Base-by-base conservation (phyloP, 2,329 filamentous ascomycete species). In the Phaeosphaeriaceae sp. region DNA sequence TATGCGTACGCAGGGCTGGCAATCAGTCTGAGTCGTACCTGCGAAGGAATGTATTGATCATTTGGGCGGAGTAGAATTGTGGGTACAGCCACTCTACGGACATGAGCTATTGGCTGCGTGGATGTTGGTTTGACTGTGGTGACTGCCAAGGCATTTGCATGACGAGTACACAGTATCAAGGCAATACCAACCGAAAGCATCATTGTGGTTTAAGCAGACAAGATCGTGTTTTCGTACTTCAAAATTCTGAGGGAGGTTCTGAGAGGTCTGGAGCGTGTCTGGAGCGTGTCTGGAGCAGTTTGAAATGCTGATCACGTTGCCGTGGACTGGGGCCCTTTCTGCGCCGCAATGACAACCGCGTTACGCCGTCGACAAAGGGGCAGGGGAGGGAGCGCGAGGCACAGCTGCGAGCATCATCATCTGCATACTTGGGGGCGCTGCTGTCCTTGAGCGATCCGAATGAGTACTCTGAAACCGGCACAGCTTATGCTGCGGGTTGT, bases 11-110 rank as follows among this genome's bases (percentile, higher is more conserved):
- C 15, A 44, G 11, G 30, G 7, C 15, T 19, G 30, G 7, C 15
- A n/a, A 5, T 9, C 11, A 28, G 15, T 19, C 3, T 28, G 17
- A n/a, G 32, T n/a, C 49, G 49, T 46, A 59, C 59, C 19, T 43
- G 26, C 11, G n/a, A 21, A 21, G 43, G 21, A 19, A 56, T 17
- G 24, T 62, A 59, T 35, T 49, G 40, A 7, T 53, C 49, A 28
- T 47, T 21, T 21, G 52, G 47, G 8, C 48, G 43, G 21, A 62
- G 47, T 6, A 52, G 56, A 26, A 62, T 47, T 3, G 55, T 61
- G 15, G 59, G 55, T 19, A 61, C 19, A 19, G 49, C 43, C 1
- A 30, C 26, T 22, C 22, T 30, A 3, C 48, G 17, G 10, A 21
- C 26, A 11, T 28, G 48, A 10, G 48, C 5, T 19, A 17, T 26